These are phyloP conservation scores for Nemania serpens DNA, from an alignment of 2,329 filamentous ascomycete genomes.

Conservation along the genomic window DNA sequence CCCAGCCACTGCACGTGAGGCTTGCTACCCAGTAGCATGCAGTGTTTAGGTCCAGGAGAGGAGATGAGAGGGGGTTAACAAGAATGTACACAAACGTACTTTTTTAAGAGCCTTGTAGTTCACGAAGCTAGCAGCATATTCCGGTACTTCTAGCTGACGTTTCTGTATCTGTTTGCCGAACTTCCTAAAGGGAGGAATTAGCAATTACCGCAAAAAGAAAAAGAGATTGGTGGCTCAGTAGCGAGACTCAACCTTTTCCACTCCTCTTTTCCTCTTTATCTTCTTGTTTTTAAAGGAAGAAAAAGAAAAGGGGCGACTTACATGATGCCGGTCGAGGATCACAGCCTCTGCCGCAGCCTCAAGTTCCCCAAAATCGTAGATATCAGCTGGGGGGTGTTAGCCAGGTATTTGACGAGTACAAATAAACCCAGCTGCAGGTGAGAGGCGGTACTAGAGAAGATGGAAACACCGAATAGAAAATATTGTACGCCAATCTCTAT, in stretches of 20 bases:
- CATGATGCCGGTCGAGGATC: slow-evolving; percentile 38
- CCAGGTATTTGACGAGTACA: slow-evolving; percentile 25
- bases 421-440: slow-evolving; percentile 28
- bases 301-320: slow-evolving; percentile 25
- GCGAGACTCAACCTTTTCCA: slow-evolving; percentile 3
- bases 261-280: background rate
- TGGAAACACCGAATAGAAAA: slow-evolving; percentile 13
- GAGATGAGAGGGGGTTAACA: background rate
- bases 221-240: background rate
- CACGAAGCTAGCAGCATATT: slow-evolving; percentile 98
- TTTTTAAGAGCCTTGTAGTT: slow-evolving; percentile 99
- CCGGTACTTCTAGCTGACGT: slow-evolving; percentile 96
- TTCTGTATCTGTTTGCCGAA: slow-evolving; percentile 99
- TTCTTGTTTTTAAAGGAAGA: background rate
- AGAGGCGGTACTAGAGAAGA: slow-evolving; percentile 21
- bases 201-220: background rate
- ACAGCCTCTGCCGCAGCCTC: slow-evolving; percentile 10
- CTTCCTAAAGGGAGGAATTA: slow-evolving; percentile 70
- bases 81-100: slow-evolving; percentile 56
- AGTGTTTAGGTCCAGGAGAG: background rate
- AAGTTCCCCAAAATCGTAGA: background rate
- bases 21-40: slow-evolving; percentile 11
- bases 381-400: background rate
- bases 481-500: slow-evolving; percentile 30
- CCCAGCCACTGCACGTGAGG: slow-evolving; percentile 15